phyloP scores from a whole-genome alignment of 768 basidiomycete species.

The Tylopilus plumbeoviolaceoides region DNA sequence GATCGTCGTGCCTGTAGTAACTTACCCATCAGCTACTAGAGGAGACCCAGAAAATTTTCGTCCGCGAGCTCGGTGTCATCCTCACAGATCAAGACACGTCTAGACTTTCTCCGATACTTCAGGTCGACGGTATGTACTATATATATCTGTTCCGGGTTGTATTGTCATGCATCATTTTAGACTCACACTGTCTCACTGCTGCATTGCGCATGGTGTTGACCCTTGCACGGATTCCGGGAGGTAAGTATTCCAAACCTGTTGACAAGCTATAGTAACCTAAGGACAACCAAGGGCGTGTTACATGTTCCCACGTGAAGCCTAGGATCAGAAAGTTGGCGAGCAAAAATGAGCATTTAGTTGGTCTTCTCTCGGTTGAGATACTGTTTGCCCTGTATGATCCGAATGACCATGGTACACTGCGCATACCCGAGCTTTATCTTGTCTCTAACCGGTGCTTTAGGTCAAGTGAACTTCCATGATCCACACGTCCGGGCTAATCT shows the following conservation, averaged over 20 bases:
- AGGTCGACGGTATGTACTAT: constrained; percentile 9
- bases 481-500: background rate
- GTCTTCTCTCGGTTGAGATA: constrained; percentile 20
- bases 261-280: too few species aligned
- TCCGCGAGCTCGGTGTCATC: constrained; percentile 3
- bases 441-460: too few species aligned
- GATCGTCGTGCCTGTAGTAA: background rate
- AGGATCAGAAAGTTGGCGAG: constrained; percentile 15
- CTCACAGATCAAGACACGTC: background rate
- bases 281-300: background rate
- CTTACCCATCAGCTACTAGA: constrained; percentile 1
- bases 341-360: constrained; percentile 7
- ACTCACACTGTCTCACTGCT: constrained; percentile 7
- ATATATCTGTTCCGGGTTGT: background rate
- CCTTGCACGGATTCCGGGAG: constrained; percentile 15
- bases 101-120: constrained; percentile 15
- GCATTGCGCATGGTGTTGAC: constrained; percentile 17
- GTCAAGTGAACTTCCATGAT: background rate
- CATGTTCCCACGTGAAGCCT: constrained; percentile 7
- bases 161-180: background rate
- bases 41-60: constrained; percentile 5
- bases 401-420: background rate
- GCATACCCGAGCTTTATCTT: too few species aligned
- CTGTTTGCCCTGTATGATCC: constrained; percentile 9
- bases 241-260: background rate